Evolutionary conservation across 2,329 filamentous ascomycete genomes (phyloP).

Genomic region (Cryphonectria radicalis): DNA sequence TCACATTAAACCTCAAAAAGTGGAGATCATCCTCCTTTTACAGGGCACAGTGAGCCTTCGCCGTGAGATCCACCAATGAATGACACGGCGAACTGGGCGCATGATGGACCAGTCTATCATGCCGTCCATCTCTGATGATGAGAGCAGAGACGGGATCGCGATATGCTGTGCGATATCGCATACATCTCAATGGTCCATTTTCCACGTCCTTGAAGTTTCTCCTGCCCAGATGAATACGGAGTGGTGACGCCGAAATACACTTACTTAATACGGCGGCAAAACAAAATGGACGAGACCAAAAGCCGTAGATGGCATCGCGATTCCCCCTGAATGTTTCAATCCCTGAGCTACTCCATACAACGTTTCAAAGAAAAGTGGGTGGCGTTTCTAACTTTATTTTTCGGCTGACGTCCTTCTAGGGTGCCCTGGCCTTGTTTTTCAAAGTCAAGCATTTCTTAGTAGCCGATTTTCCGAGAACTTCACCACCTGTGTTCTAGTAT

Average conservation of each 20-base stretch:
- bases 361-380: background rate
- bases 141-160: background rate
- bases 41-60: background rate
- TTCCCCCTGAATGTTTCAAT: background rate
- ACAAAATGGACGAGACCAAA: background rate
- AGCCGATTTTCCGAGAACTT: too few species aligned
- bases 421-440: too few species aligned
- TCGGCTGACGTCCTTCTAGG: background rate
- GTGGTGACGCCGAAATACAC: background rate
- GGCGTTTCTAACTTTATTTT: background rate
- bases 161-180: too few species aligned
- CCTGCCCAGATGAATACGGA: too few species aligned
- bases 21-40: too few species aligned
- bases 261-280: background rate
- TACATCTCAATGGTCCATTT: too few species aligned
- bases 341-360: background rate
- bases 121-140: background rate
- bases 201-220: too few species aligned
- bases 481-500: too few species aligned
- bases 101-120: background rate
- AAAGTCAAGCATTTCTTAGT: too few species aligned
- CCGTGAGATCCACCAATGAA: background rate
- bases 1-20: background rate
- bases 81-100: background rate
- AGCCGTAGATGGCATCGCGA: too few species aligned